Evolutionary conservation across 768 basidiomycete genomes (phyloP), one percentile per base, ranked within the genome.

Genomic region (Polyporus arcularius): DNA sequence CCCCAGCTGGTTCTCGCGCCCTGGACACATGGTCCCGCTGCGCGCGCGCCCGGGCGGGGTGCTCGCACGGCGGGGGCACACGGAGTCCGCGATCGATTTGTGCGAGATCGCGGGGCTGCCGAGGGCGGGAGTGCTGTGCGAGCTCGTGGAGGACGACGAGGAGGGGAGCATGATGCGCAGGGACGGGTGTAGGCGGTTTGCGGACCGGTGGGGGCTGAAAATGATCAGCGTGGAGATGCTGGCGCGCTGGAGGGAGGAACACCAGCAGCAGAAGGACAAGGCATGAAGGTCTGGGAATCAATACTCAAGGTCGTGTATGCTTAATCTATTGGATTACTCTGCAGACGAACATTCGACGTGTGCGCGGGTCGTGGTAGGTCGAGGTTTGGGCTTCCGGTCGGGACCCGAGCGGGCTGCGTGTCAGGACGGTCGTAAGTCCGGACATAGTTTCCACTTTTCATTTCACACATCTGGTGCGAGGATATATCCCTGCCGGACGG

Each of bases 151-250:
- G 56, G 94, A 98, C 65, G 89, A 98, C 71, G 83, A 82, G 14
- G 75, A 83, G 66, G 97, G 97, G 0, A 86, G 82, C 15, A 99
- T 99, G 97, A 92, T 95, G n/a, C 80, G 96, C 16, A 78, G 94
- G 39, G 96, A 98, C 69, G 96, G 95, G 68, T 96, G 96, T 70
- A 82, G 94, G 63, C 82, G 85, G 40, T 98, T 99, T 70, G 96
- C 97, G 11, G 86, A 93, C 74, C 78, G 81, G 26, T 95, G 90
- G 89, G 91, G 93, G 9, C 70, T 98, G 56, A 94, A 91, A 71
- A 92, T 97, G 87, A 93, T 99, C 70, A 96, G 90, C 60, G 90
- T 99, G 6, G 95, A 95, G 66, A 88, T 88, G 87, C 74, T 92
- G 41, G 85, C 76, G 9, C 81, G 85, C 69, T 75, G 74, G 64